Conservation (phyloP, 176 grass and related monocot genomes). For the Thinopyrum elongatum region DNA sequence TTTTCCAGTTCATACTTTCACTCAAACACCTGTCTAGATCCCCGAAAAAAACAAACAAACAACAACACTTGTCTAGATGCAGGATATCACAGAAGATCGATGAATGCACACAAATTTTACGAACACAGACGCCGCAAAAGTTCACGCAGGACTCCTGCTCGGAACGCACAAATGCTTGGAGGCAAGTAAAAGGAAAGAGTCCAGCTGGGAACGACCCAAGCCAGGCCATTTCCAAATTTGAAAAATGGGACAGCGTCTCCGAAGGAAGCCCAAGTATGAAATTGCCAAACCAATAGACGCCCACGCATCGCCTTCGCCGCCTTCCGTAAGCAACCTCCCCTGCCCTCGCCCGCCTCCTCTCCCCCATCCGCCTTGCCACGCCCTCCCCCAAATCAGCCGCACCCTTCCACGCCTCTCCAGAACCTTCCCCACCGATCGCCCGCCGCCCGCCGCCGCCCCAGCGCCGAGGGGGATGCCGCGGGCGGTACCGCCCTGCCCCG, state of each 20-base stretch:
- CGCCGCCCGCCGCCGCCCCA: constrained; percentile 24
- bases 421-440: background rate
- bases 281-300: background rate
- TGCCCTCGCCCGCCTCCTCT: background rate
- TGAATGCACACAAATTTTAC: background rate
- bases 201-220: background rate
- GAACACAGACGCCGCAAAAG: background rate
- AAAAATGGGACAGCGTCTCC: background rate
- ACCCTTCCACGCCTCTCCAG: constrained; percentile 1
- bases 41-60: no score
- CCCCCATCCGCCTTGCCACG: background rate
- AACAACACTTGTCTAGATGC: no score
- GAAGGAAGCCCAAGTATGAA: background rate
- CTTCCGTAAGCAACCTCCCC: constrained; percentile 19
- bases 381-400: constrained; percentile 3
- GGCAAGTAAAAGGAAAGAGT: background rate
- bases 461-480: constrained; percentile 13
- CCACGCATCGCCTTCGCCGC: constrained; percentile 2
- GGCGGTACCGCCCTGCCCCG: constrained; percentile 24
- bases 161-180: background rate
- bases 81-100: no score
- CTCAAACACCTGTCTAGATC: no score
- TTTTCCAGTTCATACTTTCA: no score
- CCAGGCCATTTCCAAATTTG: background rate
- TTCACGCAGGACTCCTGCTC: no score